phyloP scores from a whole-genome alignment of 2,329 filamentous ascomycete genomes.

The Arthrinium phaeospermum region DNA sequence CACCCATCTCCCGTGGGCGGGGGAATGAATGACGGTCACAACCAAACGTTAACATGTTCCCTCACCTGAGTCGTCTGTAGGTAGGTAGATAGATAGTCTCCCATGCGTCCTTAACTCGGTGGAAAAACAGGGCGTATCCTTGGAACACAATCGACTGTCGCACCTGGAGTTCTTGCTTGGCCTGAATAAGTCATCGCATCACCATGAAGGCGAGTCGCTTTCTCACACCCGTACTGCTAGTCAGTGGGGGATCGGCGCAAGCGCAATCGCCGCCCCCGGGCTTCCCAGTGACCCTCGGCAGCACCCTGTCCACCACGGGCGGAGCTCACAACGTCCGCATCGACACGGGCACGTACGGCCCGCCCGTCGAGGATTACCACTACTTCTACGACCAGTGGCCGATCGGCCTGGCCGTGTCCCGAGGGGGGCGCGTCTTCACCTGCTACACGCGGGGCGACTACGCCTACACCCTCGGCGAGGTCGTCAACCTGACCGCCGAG shows the following conservation, averaged over 20 bases:
- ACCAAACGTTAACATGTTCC: background rate
- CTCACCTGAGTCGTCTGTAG: background rate
- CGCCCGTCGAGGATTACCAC: constrained; percentile 52
- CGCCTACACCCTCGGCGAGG: constrained; percentile 52
- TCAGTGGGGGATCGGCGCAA: background rate
- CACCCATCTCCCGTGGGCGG: background rate
- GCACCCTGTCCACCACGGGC: constrained; percentile 18
- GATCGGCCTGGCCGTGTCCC: constrained; percentile 50
- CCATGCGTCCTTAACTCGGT: too few species aligned
- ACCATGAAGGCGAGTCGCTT: background rate
- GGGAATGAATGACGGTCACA: too few species aligned
- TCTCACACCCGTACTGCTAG: background rate
- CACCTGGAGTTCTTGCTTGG: background rate
- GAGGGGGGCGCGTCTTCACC: constrained; percentile 48
- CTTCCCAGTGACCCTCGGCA: constrained; percentile 19
- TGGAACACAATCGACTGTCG: background rate
- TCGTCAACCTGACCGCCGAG: constrained; percentile 53
- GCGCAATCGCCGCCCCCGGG: background rate
- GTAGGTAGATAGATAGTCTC: too few species aligned
- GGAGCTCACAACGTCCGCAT: constrained; percentile 38
- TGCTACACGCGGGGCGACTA: constrained; percentile 53
- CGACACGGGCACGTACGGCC: constrained; percentile 54
- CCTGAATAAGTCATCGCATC: background rate
- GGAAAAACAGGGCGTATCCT: background rate
- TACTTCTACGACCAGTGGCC: constrained; percentile 55